Evolutionary conservation across 2,329 filamentous ascomycete genomes (phyloP).

Genomic region (Saccharata proteae): DNA sequence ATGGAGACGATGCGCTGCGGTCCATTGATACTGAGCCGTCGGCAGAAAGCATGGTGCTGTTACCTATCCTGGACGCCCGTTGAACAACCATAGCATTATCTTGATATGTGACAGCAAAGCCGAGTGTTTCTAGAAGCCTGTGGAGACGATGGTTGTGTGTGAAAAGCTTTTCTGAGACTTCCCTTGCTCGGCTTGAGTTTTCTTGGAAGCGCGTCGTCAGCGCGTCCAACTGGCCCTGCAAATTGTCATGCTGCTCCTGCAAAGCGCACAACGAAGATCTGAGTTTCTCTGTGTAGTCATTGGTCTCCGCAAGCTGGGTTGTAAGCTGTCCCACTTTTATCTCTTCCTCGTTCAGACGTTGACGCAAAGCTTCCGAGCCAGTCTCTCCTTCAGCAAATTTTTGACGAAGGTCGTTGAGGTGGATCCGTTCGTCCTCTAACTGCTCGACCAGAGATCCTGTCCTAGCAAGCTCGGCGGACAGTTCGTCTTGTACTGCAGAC

Average conservation of each 20-base stretch:
- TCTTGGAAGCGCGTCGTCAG: constrained; percentile 48
- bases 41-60: constrained; percentile 34
- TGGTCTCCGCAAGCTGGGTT: constrained; percentile 60
- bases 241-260: constrained; percentile 49
- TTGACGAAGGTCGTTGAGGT: constrained; percentile 54
- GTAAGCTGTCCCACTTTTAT: constrained; percentile 53
- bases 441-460: constrained; percentile 36
- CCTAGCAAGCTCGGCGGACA: constrained; percentile 37
- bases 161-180: constrained; percentile 73
- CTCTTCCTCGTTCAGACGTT: constrained; percentile 65
- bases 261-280: constrained; percentile 63
- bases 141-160: constrained; percentile 74
- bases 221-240: constrained; percentile 39
- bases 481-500: constrained; percentile 27
- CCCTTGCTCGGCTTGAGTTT: constrained; percentile 62
- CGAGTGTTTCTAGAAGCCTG: constrained; percentile 73
- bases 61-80: constrained; percentile 48
- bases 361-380: constrained; percentile 66
- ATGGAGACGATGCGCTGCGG: constrained; percentile 32
- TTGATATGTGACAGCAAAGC: constrained; percentile 68
- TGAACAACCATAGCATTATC: constrained; percentile 63
- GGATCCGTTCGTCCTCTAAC: constrained; percentile 53
- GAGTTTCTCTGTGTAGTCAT: constrained; percentile 61
- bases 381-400: constrained; percentile 75
- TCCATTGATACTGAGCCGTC: constrained; percentile 20